A percentile compares a stretch with the other conserved stretches of the same genome.
These are phyloP conservation scores for Camptophora hylomeconis DNA, from an alignment of 2,329 filamentous ascomycete species.

Conservation along the genomic window DNA sequence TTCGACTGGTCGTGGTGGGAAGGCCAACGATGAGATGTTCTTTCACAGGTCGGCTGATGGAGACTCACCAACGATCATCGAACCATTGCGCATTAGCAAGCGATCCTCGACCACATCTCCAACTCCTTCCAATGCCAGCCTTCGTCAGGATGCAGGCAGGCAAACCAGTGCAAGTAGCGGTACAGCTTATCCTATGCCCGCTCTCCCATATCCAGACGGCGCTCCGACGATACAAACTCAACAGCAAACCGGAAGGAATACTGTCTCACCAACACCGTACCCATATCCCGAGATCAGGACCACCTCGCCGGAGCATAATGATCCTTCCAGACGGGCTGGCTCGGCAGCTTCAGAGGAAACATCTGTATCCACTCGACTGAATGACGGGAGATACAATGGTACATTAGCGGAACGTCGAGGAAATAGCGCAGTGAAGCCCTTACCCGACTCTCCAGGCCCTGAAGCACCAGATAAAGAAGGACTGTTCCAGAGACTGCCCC, in stretches of 20 bases:
- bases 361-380: conserved; percentile 30
- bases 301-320: conserved; percentile 6
- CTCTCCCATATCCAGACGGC: conserved; percentile 62
- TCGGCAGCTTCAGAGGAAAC: conserved; percentile 29
- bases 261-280: conserved; percentile 28
- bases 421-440: conserved; percentile 59
- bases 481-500: conserved; percentile 57
- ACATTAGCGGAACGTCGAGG: conserved; percentile 71
- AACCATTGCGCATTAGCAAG: conserved; percentile 76
- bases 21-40: conserved; percentile 74
- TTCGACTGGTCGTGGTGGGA: conserved; percentile 42
- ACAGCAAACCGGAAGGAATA: conserved; percentile 8
- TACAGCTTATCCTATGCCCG: conserved; percentile 53
- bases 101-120: conserved; percentile 50
- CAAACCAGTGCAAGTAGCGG: conserved; percentile 43
- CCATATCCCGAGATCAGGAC: conserved; percentile 28
- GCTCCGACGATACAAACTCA: conserved; percentile 31
- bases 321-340: conserved; percentile 20
- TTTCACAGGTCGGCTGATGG: conserved; percentile 39
- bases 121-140: conserved; percentile 22
- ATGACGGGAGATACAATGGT: conserved; percentile 37
- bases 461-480: conserved; percentile 63
- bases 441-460: conserved; percentile 70
- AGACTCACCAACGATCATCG: conserved; percentile 61
- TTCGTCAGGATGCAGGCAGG: too few relatives aligned